Conservation (phyloP, 768 basidiomycete species). For the Tricholoma flavovirens region DNA sequence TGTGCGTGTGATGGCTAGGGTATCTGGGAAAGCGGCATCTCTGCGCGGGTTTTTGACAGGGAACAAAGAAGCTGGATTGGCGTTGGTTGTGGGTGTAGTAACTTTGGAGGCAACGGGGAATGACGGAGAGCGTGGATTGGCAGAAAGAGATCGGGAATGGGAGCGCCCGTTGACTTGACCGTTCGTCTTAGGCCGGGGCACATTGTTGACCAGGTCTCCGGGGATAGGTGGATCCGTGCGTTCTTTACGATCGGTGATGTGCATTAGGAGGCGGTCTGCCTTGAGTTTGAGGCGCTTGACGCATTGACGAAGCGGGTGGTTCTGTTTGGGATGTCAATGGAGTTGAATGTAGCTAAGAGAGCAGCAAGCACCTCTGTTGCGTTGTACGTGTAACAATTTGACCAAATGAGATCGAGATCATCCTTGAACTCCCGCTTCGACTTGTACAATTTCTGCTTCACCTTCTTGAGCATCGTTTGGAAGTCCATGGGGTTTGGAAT, state of each 20-base stretch:
- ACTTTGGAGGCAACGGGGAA: slow-evolving; percentile 25
- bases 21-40: slow-evolving; percentile 57
- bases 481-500: slow-evolving; percentile 96
- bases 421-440: slow-evolving; percentile 90
- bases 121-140: slow-evolving; percentile 33
- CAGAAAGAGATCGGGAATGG: slow-evolving; percentile 5
- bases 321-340: slow-evolving; percentile 36
- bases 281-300: slow-evolving; percentile 79
- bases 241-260: slow-evolving; percentile 87
- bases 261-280: slow-evolving; percentile 78
- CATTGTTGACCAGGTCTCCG: slow-evolving; percentile 27
- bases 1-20: slow-evolving; percentile 64
- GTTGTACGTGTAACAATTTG: slow-evolving; percentile 91
- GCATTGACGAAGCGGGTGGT: slow-evolving; percentile 81
- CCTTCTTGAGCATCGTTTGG: slow-evolving; percentile 86
- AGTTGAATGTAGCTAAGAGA: background rate
- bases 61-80: slow-evolving; percentile 23
- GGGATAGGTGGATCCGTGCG: slow-evolving; percentile 68
- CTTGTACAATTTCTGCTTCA: slow-evolving; percentile 89
- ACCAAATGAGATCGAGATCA: slow-evolving; percentile 96
- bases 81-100: slow-evolving; percentile 22
- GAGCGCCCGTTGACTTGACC: slow-evolving; percentile 38
- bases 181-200: slow-evolving; percentile 32
- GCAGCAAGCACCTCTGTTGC: slow-evolving; percentile 68
- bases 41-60: slow-evolving; percentile 23